phyloP scores from a whole-genome alignment of 352 stramenopile species.

The Phytopythium oedochilum region DNA sequence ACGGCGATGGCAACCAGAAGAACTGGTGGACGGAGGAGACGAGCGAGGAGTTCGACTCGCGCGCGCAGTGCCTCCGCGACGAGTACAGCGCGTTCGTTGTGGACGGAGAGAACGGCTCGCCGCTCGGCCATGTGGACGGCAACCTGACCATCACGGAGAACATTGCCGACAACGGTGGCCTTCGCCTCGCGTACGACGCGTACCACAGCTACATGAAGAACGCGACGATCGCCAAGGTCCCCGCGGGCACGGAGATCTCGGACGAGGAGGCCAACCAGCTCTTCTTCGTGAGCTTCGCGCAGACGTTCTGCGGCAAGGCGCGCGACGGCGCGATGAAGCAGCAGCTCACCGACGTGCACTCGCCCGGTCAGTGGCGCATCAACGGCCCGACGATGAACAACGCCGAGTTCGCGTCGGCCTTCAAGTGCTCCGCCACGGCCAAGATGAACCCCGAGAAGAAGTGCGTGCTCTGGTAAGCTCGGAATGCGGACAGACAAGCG shows the following conservation, averaged over 20 bases:
- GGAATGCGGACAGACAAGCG: neutral
- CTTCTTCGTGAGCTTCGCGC: conserved; percentile 63
- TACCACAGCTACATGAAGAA: conserved; percentile 21
- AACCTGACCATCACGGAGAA: conserved; percentile 66
- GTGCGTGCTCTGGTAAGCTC: conserved; percentile 37
- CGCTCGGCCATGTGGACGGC: conserved; percentile 49
- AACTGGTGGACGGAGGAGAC: conserved; percentile 90
- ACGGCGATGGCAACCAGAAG: conserved; percentile 83
- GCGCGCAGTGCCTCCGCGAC: conserved; percentile 46
- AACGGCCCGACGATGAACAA: conserved; percentile 72
- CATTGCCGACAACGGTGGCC: conserved; percentile 70
- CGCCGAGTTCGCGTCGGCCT: conserved; percentile 39
- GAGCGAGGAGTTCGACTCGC: conserved; percentile 51
- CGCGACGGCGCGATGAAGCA: conserved; percentile 20
- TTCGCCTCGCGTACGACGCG: conserved; percentile 43
- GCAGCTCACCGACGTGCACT: conserved; percentile 16
- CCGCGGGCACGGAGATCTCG: neutral
- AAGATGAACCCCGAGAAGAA: conserved; percentile 53
- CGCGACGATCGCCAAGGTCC: conserved; percentile 23
- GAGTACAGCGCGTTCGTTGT: conserved; percentile 48
- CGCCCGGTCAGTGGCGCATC: conserved; percentile 38
- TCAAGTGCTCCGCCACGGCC: conserved; percentile 30
- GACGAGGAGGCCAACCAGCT: conserved; percentile 35
- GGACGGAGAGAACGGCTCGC: conserved; percentile 17
- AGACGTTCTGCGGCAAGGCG: conserved; percentile 58